Evolutionary conservation across 768 basidiomycete genomes (phyloP).

Genomic region (Mycena filopes): DNA sequence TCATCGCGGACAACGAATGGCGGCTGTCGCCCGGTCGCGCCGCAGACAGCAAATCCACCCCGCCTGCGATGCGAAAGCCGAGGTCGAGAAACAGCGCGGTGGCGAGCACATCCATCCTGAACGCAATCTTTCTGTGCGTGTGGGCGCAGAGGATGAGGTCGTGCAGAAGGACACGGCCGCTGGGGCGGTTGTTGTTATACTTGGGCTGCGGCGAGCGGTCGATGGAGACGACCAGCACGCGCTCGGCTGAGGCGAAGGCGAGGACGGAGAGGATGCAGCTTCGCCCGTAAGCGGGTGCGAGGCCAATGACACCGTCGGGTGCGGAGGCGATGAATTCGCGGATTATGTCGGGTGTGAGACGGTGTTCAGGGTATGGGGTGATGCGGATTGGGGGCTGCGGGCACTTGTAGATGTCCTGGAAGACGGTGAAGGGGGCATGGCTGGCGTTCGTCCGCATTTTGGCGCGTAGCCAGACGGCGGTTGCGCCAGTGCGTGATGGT

Average conservation of each 20-base stretch:
- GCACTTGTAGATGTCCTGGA: constrained; percentile 47
- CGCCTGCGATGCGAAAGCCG: constrained; percentile 45
- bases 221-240: constrained; percentile 48
- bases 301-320: constrained; percentile 44
- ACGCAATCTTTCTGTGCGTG: constrained; percentile 47
- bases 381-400: constrained; percentile 42
- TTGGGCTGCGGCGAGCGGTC: constrained; percentile 17
- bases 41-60: constrained; percentile 54
- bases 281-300: constrained; percentile 54
- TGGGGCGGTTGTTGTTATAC: background rate
- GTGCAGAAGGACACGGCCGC: constrained; percentile 41
- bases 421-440: constrained; percentile 34
- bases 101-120: constrained; percentile 57
- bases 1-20: constrained; percentile 46
- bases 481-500: background rate
- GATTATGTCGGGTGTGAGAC: constrained; percentile 38
- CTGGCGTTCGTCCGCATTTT: constrained; percentile 16
- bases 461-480: background rate
- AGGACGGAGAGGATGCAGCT: constrained; percentile 46
- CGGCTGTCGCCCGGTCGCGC: constrained; percentile 33
- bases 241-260: constrained; percentile 50
- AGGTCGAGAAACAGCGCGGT: constrained; percentile 53
- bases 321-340: constrained; percentile 43
- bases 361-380: constrained; percentile 39
- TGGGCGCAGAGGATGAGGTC: constrained; percentile 45